Percentiles rank a stretch among this genome's conserved stretches.
Conservation (phyloP, 352 stramenopile species). For the Globisporangium ultimum region DNA sequence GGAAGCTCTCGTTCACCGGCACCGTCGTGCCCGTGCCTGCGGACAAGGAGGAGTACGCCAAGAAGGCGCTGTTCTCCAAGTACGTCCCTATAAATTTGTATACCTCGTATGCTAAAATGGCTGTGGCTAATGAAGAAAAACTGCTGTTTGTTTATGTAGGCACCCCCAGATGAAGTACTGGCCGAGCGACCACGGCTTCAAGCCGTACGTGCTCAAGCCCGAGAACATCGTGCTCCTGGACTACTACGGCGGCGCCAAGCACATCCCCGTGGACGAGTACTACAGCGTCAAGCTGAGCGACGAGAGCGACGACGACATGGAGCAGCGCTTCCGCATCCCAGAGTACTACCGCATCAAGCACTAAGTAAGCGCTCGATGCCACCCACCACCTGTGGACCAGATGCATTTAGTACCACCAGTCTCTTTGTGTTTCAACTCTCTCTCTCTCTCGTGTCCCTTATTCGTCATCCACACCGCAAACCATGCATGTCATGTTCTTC, state of each 20-base stretch:
- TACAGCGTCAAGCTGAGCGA: slow-evolving; percentile 40
- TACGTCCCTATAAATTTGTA: no score
- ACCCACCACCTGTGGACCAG: no score
- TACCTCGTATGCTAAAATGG: not conserved
- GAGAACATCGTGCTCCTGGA: slow-evolving; percentile 64
- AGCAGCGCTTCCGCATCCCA: not conserved
- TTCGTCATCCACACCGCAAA: no score
- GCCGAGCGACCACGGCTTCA: slow-evolving; percentile 56
- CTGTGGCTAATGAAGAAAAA: not conserved
- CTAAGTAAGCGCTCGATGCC: not conserved
- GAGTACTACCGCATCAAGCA: not conserved
- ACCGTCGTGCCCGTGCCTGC: slow-evolving; percentile 40
- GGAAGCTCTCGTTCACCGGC: slow-evolving; percentile 57
- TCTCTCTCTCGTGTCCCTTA: no score
- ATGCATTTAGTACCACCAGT: not conserved
- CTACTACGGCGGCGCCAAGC: slow-evolving; percentile 71
- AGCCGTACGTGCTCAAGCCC: slow-evolving; percentile 48
- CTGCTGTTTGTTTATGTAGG: no score
- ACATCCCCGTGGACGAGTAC: slow-evolving; percentile 59
- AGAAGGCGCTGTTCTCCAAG: slow-evolving; percentile 70
- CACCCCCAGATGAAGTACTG: slow-evolving; percentile 70
- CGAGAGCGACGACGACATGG: slow-evolving; percentile 2
- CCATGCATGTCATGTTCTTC: not conserved
- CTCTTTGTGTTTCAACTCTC: not conserved
- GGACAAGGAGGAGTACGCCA: slow-evolving; percentile 39